Base-by-base conservation (phyloP, 148 eudicot species). In the Pharnaceum exiguum region DNA sequence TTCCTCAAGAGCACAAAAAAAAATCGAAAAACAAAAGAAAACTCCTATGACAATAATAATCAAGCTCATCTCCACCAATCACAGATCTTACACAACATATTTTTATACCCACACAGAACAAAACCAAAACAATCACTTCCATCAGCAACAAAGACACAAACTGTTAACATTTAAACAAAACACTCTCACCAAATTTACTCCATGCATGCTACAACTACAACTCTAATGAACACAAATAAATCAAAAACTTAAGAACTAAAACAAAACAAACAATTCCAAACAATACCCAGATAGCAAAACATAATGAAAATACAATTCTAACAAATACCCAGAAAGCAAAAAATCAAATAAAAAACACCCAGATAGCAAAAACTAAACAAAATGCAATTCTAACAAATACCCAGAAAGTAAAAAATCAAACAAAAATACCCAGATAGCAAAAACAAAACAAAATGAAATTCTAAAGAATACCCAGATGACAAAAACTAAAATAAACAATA, bases 251-350 rank as follows among this genome's bases (percentile, higher is more conserved):
- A 18, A 24, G 22, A 43, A 29, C 22, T 13, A 28, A 7, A 3
- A 36, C n/a, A n/a, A n/a, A n/a, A n/a, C 32, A 48, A 37, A 4
- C 44, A 54, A 22, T 52, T 16, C 18, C 57, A 66, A 22, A 18
- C 12, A 29, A 2, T 10, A 0, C 33, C 13, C 2, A 19, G 13
- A 19, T n/a, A 2, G 0, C 18, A 46, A 28, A 3, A 54, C 5
- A 2, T 1, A 0, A 42, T 15, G 10, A 1, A 10, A 13, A n/a
- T n/a, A n/a, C 38, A 35, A 35, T 6, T 45, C 49, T 21, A n/a
- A 45, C 23, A 19, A 3, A 3, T 4, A 17, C 23, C 3, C 7
- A 17, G 1, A 23, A 31, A 6, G 1, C 5, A 11, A 2, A 0
- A 23, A 59, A 5, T 21, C 30, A 12, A 19, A 23, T n/a, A 10